A percentile compares a stretch with the other conserved stretches of the same genome.
These are phyloP conservation scores for Lactarius sanguifluus DNA, from an alignment of 768 basidiomycete genomes.

Conservation along the genomic window DNA sequence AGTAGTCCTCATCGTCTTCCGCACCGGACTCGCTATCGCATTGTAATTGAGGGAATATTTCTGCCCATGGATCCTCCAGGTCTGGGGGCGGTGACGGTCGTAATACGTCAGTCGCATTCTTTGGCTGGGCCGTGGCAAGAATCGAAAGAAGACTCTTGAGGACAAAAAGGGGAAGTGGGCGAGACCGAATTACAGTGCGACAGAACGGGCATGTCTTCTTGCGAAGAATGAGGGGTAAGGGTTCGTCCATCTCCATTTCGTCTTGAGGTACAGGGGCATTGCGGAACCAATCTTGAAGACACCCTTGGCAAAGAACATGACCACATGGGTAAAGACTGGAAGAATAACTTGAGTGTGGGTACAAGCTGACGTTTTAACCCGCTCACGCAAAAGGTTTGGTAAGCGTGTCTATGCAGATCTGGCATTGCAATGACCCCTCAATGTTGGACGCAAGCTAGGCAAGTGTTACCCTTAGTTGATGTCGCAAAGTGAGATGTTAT, in stretches of 20 bases:
- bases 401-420: constrained; percentile 74
- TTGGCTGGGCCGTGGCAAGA: constrained; percentile 45
- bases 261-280: constrained; percentile 54
- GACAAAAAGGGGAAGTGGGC: constrained; percentile 68
- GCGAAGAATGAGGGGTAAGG: constrained; percentile 52
- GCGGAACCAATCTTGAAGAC: constrained; percentile 78
- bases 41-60: constrained; percentile 53
- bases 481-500: constrained; percentile 19
- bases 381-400: constrained; percentile 66
- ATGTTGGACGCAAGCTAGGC: constrained; percentile 53
- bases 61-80: constrained; percentile 67
- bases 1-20: constrained; percentile 36
- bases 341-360: constrained; percentile 21
- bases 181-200: constrained; percentile 52
- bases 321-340: constrained; percentile 71
- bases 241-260: constrained; percentile 46
- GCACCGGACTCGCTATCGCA: constrained; percentile 35
- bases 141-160: constrained; percentile 58
- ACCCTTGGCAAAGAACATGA: constrained; percentile 69
- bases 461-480: constrained; percentile 1
- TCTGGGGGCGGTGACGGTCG: constrained; percentile 37
- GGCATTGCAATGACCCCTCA: constrained; percentile 64
- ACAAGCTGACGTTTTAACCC: not conserved
- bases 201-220: constrained; percentile 75
- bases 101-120: constrained; percentile 28